A percentile compares a stretch with the other conserved stretches of the same genome.
phyloP scores from a whole-genome alignment of 495 filamentous ascomycete genomes.

The Immersiella caudata region DNA sequence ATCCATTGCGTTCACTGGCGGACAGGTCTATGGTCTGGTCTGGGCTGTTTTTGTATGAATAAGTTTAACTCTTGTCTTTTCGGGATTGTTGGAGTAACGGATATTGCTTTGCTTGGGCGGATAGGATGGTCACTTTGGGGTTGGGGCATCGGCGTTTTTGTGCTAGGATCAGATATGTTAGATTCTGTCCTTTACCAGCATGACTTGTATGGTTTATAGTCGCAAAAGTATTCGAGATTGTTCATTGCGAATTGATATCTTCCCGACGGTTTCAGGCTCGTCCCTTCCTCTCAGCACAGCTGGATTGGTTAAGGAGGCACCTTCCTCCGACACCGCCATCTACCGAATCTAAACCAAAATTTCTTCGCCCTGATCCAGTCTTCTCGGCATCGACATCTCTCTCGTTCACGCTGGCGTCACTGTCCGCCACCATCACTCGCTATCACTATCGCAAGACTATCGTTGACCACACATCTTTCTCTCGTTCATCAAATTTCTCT shows the following conservation, averaged over 20 bases:
- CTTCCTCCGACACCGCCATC: no score
- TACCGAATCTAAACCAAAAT: no score
- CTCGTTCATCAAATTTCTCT: no score
- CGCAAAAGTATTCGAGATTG: not conserved
- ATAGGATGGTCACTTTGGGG: not conserved
- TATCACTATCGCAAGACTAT: no score
- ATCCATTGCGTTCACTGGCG: not conserved
- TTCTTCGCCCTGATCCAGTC: no score
- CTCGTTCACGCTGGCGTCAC: no score
- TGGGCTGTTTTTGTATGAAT: constrained; percentile 5
- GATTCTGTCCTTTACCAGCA: not conserved
- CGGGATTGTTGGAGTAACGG: not conserved
- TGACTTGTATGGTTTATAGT: not conserved
- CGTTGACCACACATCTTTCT: no score
- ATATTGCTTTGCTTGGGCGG: not conserved
- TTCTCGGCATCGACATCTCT: not conserved
- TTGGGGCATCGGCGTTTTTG: not conserved
- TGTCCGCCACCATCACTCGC: no score
- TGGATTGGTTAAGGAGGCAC: no score
- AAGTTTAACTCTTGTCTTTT: not conserved
- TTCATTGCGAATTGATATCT: not conserved
- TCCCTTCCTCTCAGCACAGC: no score
- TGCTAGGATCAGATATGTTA: not conserved
- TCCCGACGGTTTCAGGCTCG: no score
- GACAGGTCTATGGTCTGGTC: not conserved